A percentile compares a stretch with the other conserved stretches of the same genome.
Conservation (phyloP, 2,329 filamentous ascomycete genomes). For the Zelopaecilomyces penicillatus region DNA sequence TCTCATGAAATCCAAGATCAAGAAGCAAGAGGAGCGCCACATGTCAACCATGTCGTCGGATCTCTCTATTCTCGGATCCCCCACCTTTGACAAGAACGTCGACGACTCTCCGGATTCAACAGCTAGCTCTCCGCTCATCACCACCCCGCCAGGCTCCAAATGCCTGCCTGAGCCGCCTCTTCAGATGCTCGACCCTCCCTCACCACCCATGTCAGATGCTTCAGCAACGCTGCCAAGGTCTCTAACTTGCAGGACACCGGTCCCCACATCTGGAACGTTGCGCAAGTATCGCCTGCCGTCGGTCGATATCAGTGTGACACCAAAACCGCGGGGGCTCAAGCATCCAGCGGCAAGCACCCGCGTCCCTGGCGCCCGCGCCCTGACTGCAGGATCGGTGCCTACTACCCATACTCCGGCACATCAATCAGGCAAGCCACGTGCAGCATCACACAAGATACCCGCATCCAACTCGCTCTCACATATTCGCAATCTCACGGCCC, state of each 20-base stretch:
- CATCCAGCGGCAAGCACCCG: not conserved
- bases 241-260: conserved; percentile 34
- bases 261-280: conserved; percentile 10
- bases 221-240: conserved; percentile 52
- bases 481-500: conserved; percentile 85
- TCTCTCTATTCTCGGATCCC: conserved; percentile 57
- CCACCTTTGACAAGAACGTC: conserved; percentile 62
- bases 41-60: conserved; percentile 53
- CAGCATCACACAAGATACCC: conserved; percentile 41
- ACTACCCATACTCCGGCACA: conserved; percentile 39
- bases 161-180: conserved; percentile 51
- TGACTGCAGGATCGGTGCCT: conserved; percentile 38
- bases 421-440: conserved; percentile 48
- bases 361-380: conserved; percentile 25
- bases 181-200: conserved; percentile 74
- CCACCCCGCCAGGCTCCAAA: conserved; percentile 71
- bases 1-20: conserved; percentile 88
- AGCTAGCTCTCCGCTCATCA: conserved; percentile 83
- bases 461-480: conserved; percentile 72
- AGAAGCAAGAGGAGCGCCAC: conserved; percentile 58
- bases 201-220: conserved; percentile 85
- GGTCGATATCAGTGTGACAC: conserved; percentile 44
- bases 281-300: conserved; percentile 48
- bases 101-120: conserved; percentile 72
- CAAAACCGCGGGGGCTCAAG: conserved; percentile 40